These are phyloP conservation scores for Coccomyxa subellipsoidea DNA, from an alignment of 163 green algal species.

Conservation along the genomic window DNA sequence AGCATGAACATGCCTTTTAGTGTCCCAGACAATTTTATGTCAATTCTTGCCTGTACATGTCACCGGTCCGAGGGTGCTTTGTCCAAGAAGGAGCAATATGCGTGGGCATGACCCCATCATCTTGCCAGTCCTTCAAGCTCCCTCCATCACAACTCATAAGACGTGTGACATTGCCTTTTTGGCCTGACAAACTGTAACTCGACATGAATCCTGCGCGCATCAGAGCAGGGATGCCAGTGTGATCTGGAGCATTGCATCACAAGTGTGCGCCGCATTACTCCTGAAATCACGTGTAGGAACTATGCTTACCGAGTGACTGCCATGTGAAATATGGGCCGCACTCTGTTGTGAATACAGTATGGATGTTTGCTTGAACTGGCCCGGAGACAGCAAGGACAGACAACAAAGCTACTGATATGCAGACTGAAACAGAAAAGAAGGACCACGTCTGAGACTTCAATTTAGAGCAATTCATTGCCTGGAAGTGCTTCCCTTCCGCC, in stretches of 20 bases:
- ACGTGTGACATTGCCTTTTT: conserved; percentile 67
- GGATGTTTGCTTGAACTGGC: conserved; percentile 15
- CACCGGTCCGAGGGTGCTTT: conserved; percentile 60
- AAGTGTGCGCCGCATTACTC: neutral
- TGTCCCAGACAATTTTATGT: neutral
- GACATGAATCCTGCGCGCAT: conserved; percentile 35
- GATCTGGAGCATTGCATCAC: too few relatives aligned
- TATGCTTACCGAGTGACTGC: conserved; percentile 36
- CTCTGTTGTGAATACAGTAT: conserved; percentile 50
- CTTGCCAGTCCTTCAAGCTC: conserved; percentile 6
- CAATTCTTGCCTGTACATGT: conserved; percentile 56
- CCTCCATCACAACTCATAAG: conserved; percentile 76
- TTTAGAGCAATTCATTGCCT: too few relatives aligned
- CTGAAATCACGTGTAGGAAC: neutral
- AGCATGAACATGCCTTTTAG: too few relatives aligned
- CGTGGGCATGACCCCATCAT: conserved; percentile 42
- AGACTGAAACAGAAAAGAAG: too few relatives aligned
- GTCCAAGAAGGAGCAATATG: conserved; percentile 70
- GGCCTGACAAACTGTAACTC: conserved; percentile 57
- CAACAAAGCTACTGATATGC: neutral
- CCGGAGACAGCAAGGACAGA: neutral
- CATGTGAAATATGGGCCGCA: conserved; percentile 49
- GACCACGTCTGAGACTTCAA: too few relatives aligned
- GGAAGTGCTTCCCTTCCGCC: too few relatives aligned
- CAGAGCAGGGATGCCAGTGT: neutral